A percentile compares a stretch with the other conserved stretches of the same genome.
Evolutionary conservation across 2,329 filamentous ascomycete genomes (phyloP).

Genomic region (Fusarium phyllophilum): DNA sequence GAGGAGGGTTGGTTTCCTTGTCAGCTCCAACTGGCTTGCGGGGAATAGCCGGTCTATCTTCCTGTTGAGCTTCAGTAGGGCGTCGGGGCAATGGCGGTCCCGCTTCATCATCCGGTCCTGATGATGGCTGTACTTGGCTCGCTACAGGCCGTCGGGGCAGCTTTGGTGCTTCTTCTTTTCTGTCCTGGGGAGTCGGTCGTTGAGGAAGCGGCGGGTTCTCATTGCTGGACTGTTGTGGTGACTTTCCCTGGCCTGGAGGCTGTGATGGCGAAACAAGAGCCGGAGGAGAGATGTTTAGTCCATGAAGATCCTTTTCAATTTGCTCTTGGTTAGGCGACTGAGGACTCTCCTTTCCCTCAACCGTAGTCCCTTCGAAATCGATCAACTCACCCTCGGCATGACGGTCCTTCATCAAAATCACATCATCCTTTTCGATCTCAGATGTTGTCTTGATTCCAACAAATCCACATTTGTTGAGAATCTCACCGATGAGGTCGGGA

Average conservation of each 20-base stretch:
- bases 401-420: slow-evolving; percentile 58
- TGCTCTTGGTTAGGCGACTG: slow-evolving; percentile 26
- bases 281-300: slow-evolving; percentile 45
- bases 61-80: slow-evolving; percentile 11
- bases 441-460: slow-evolving; percentile 56
- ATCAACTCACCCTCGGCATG: slow-evolving; percentile 48
- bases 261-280: slow-evolving; percentile 36
- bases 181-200: slow-evolving; percentile 2
- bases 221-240: neutral
- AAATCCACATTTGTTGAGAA: slow-evolving; percentile 64
- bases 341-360: slow-evolving; percentile 16
- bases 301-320: slow-evolving; percentile 42
- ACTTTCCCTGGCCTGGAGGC: slow-evolving; percentile 14
- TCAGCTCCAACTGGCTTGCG: slow-evolving; percentile 19
- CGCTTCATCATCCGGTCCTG: neutral
- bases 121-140: slow-evolving; percentile 2
- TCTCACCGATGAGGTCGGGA: slow-evolving; percentile 61
- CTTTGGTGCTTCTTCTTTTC: slow-evolving; percentile 9
- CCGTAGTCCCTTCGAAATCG: slow-evolving; percentile 40
- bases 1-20: slow-evolving; percentile 19
- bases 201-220: slow-evolving; percentile 31
- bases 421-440: slow-evolving; percentile 62
- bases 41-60: slow-evolving; percentile 21
- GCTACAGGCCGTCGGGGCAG: slow-evolving; percentile 20
- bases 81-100: slow-evolving; percentile 28